Percentiles rank a stretch among this genome's conserved stretches.
These are phyloP conservation scores for Medicago ruthenica DNA, from an alignment of 306 rosid genomes.

Conservation along the genomic window DNA sequence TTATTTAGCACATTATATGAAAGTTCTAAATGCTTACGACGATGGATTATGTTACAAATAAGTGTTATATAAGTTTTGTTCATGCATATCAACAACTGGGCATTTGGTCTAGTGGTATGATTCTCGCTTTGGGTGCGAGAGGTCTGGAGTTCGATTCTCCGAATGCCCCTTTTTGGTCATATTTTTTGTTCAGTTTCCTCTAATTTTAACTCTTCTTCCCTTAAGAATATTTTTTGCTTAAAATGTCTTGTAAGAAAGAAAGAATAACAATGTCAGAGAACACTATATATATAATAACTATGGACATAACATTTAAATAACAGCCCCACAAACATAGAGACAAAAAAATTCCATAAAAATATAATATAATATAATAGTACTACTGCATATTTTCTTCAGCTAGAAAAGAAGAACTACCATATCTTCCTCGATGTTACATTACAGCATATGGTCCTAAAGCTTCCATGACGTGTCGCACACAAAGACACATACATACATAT, in stretches of 20 bases:
- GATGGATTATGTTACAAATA: no score
- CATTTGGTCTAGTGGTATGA: conserved; percentile 37
- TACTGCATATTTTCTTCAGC: conserved; percentile 33
- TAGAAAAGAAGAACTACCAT: conserved; percentile 43
- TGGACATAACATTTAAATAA: conserved; percentile 10
- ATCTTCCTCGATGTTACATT: conserved; percentile 73
- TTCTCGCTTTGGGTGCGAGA: conserved; percentile 38
- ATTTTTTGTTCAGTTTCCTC: neutral
- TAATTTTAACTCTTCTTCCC: neutral
- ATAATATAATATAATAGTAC: conserved; percentile 28
- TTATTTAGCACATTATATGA: neutral
- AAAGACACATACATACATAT: conserved; percentile 50
- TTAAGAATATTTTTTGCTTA: neutral
- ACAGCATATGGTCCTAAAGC: conserved; percentile 65
- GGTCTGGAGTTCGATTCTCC: conserved; percentile 30
- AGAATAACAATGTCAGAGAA: neutral
- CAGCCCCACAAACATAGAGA: conserved; percentile 39
- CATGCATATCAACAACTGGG: neutral
- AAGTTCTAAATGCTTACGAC: neutral
- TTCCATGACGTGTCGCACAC: conserved; percentile 53
- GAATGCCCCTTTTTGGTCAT: neutral
- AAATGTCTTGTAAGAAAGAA: neutral
- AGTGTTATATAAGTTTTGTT: no score
- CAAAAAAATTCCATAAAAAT: conserved; percentile 30
- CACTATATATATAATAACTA: neutral